phyloP scores from a whole-genome alignment of 2,329 filamentous ascomycete genomes.

The Penicillium sp. region DNA sequence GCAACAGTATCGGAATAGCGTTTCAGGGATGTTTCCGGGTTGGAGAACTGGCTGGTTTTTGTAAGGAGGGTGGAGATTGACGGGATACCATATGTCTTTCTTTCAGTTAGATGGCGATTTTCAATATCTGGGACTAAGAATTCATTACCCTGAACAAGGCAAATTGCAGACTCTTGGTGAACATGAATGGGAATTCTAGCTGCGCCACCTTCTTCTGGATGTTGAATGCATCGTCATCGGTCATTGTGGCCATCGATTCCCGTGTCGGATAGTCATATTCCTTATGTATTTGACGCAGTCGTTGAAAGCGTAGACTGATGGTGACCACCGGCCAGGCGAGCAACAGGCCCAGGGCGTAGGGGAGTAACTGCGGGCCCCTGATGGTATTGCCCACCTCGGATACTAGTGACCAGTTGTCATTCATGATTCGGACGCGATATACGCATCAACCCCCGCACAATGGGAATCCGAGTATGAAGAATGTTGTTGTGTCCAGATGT shows the following conservation, averaged over 20 bases:
- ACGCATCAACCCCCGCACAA: background rate
- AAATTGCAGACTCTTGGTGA: slow-evolving; percentile 56
- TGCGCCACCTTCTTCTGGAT: slow-evolving; percentile 51
- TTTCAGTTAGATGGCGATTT: background rate
- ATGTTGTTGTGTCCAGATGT: too few species aligned
- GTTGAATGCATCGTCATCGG: slow-evolving; percentile 53
- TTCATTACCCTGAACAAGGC: slow-evolving; percentile 57
- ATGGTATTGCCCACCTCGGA: slow-evolving; percentile 4
- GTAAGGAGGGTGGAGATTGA: slow-evolving; percentile 54
- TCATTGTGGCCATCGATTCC: slow-evolving; percentile 55
- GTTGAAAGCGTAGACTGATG: slow-evolving; percentile 32
- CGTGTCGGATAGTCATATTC: slow-evolving; percentile 50
- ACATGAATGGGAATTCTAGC: slow-evolving; percentile 59
- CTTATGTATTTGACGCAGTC: slow-evolving; percentile 40
- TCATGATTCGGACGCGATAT: background rate
- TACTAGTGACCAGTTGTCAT: background rate
- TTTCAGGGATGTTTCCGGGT: slow-evolving; percentile 51
- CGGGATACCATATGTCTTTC: slow-evolving; percentile 59
- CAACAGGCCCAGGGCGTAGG: slow-evolving; percentile 24
- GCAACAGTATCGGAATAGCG: slow-evolving; percentile 56
- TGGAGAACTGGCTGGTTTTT: slow-evolving; percentile 53
- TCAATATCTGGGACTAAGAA: background rate
- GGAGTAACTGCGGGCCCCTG: slow-evolving; percentile 17
- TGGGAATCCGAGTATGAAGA: background rate
- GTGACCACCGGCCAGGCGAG: slow-evolving; percentile 32